phyloP scores from a whole-genome alignment of 306 rosid genomes.

The Spatholobus suberectus region DNA sequence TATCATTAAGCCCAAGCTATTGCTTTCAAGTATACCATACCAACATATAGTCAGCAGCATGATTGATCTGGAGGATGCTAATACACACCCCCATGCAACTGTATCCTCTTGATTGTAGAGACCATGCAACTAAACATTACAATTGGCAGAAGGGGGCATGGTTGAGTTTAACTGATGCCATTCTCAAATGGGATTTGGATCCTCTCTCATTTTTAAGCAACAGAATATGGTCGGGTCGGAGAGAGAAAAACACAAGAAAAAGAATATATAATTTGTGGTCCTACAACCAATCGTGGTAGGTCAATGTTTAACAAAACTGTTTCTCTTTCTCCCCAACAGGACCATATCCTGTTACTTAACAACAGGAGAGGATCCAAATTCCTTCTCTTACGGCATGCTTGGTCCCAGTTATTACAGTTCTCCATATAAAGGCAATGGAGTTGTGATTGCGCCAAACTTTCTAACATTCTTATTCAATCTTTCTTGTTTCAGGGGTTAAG shows the following conservation, averaged over 20 bases:
- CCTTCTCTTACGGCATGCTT: background rate
- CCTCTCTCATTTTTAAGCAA: background rate
- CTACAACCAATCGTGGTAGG: background rate
- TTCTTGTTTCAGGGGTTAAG: background rate
- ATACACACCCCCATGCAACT: background rate
- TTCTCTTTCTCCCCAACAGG: background rate
- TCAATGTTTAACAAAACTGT: background rate
- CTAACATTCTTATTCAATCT: background rate
- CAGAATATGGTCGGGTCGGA: background rate
- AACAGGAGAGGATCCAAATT: background rate
- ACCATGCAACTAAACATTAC: background rate
- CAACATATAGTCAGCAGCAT: slow-evolving; percentile 1
- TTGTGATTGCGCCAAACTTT: background rate
- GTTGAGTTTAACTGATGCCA: background rate
- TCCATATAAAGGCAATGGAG: background rate
- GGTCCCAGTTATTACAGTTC: background rate
- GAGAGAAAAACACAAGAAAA: background rate
- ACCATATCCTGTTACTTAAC: background rate
- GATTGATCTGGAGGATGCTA: background rate
- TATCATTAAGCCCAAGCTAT: background rate
- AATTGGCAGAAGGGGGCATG: background rate
- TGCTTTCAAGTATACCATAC: background rate
- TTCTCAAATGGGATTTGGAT: background rate
- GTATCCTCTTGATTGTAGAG: slow-evolving; percentile 3
- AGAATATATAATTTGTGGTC: background rate